These are phyloP conservation scores for Arthrobotrys sphaeroides DNA, from an alignment of 2,329 filamentous ascomycete genomes.

Conservation along the genomic window DNA sequence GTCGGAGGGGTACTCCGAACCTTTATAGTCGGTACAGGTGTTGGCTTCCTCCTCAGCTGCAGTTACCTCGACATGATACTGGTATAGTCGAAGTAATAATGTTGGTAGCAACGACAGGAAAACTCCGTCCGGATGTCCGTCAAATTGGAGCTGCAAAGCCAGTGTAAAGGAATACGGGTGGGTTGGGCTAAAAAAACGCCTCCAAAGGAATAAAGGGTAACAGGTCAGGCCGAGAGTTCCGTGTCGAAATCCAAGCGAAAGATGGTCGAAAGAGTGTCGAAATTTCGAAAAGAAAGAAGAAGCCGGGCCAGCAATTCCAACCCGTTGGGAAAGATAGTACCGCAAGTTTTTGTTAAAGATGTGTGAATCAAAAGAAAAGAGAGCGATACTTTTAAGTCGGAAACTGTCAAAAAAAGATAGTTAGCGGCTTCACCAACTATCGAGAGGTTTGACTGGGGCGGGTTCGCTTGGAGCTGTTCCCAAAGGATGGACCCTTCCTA, in stretches of 20 bases:
- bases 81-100: not conserved
- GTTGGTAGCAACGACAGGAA: not conserved
- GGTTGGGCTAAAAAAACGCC: not conserved
- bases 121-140: not conserved
- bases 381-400: not conserved
- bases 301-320: slow-evolving; percentile 34
- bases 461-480: slow-evolving; percentile 36
- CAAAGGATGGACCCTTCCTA: slow-evolving; percentile 43
- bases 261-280: not conserved
- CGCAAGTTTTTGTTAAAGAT: not conserved
- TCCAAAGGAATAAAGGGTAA: slow-evolving; percentile 5
- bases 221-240: not conserved
- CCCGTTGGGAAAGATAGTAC: slow-evolving; percentile 18
- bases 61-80: slow-evolving; percentile 45
- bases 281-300: not conserved
- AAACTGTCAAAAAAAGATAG: slow-evolving; percentile 23
- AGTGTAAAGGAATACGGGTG: not conserved
- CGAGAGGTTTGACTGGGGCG: not conserved
- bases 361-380: slow-evolving; percentile 2
- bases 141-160: not conserved
- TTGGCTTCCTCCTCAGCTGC: not conserved
- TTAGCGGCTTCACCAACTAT: slow-evolving; percentile 1
- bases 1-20: not conserved
- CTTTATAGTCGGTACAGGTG: not conserved
- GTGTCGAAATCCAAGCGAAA: not conserved